phyloP scores from a whole-genome alignment of 2,329 filamentous ascomycete species.

The Calonectria pauciramosa region DNA sequence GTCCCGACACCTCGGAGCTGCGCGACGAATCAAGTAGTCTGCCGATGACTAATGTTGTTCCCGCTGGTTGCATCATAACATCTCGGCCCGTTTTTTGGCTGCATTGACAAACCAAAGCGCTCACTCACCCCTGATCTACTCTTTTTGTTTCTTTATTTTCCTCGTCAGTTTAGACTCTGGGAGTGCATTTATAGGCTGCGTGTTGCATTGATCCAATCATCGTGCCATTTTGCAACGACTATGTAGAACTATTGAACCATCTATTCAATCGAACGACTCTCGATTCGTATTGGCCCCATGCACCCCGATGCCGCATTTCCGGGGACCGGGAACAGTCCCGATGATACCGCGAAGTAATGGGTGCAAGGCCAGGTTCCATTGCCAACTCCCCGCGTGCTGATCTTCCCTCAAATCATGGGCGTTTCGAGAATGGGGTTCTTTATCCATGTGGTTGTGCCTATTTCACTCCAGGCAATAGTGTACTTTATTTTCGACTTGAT shows the following conservation, averaged over 20 bases:
- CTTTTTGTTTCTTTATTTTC: not conserved
- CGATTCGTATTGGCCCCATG: not conserved
- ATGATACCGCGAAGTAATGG: not conserved
- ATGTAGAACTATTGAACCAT: not conserved
- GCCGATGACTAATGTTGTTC: not conserved
- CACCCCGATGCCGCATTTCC: not conserved
- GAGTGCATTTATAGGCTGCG: not conserved
- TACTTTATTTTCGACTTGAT: too few species aligned
- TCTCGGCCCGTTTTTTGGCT: not conserved
- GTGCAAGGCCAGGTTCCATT: too few species aligned
- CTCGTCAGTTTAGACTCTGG: not conserved
- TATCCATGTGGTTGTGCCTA: not conserved
- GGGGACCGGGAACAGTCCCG: not conserved
- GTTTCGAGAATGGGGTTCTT: not conserved
- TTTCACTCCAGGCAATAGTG: not conserved
- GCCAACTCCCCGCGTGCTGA: not conserved
- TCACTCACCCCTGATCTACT: not conserved
- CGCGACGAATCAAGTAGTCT: not conserved
- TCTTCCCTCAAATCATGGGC: not conserved
- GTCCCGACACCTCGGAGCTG: not conserved
- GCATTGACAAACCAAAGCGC: not conserved
- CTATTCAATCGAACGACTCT: not conserved
- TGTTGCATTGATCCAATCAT: not conserved
- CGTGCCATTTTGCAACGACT: not conserved
- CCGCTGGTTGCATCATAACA: not conserved